Evolutionary conservation across 2,329 filamentous ascomycete species (phyloP).

Genomic region (Fusarium verticillioides): DNA sequence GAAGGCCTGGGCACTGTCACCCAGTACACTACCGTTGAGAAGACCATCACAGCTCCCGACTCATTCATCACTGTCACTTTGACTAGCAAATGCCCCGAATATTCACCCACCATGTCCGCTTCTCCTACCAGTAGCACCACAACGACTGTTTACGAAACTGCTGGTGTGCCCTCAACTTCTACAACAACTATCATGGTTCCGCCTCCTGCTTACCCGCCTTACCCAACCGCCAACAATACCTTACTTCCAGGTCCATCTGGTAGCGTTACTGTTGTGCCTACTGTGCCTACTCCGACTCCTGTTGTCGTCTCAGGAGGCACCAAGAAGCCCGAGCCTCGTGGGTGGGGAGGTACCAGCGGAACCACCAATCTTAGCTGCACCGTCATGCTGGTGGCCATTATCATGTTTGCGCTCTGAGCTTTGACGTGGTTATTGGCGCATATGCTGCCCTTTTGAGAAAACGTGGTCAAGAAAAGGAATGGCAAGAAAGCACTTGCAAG

Average conservation of each 20-base stretch:
- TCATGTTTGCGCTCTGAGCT: slow-evolving; percentile 50
- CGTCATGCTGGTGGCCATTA: slow-evolving; percentile 51
- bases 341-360: slow-evolving; percentile 45
- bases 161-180: slow-evolving; percentile 41
- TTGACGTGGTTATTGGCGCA: not conserved
- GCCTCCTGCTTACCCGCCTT: slow-evolving; percentile 42
- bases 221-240: slow-evolving; percentile 48
- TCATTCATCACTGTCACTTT: slow-evolving; percentile 43
- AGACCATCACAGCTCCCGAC: slow-evolving; percentile 41
- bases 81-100: slow-evolving; percentile 23
- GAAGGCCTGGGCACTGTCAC: slow-evolving; percentile 42
- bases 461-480: not conserved
- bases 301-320: slow-evolving; percentile 48
- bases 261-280: slow-evolving; percentile 39
- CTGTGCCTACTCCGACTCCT: slow-evolving; percentile 43
- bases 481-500: slow-evolving; percentile 6
- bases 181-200: slow-evolving; percentile 50
- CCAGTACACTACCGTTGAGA: slow-evolving; percentile 40
- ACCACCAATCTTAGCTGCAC: slow-evolving; percentile 49
- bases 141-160: slow-evolving; percentile 48
- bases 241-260: slow-evolving; percentile 37
- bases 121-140: slow-evolving; percentile 47
- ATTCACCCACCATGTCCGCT: slow-evolving; percentile 24
- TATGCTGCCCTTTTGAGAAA: not conserved
- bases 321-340: slow-evolving; percentile 48